These are phyloP conservation scores for Chaetomium cochliodes DNA, from an alignment of 495 filamentous ascomycete genomes.

Conservation along the genomic window DNA sequence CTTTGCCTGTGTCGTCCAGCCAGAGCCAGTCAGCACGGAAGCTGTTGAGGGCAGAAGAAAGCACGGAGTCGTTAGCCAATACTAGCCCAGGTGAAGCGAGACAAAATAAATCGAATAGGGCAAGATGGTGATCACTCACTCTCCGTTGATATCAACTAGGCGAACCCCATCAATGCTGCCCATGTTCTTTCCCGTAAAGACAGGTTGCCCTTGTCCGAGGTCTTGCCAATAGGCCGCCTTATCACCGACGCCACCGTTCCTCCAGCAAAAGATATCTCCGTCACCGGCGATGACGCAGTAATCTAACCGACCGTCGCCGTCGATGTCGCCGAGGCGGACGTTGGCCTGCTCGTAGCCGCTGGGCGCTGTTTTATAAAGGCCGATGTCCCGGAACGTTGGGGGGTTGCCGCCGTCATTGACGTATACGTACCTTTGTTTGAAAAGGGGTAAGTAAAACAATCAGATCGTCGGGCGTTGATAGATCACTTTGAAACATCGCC, in stretches of 20 bases:
- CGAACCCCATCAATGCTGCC: slow-evolving; percentile 26
- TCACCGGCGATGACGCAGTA: slow-evolving; percentile 25
- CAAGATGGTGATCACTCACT: slow-evolving; percentile 13
- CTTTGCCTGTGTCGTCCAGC: slow-evolving; percentile 30
- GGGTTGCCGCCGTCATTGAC: slow-evolving; percentile 26
- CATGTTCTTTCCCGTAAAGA: slow-evolving; percentile 25
- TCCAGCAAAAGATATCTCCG: slow-evolving; percentile 28
- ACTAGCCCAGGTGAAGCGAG: too few relatives aligned
- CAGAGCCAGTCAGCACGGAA: slow-evolving; percentile 36
- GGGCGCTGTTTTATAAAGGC: background rate
- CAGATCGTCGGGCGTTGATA: too few relatives aligned
- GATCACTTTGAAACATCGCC: too few relatives aligned
- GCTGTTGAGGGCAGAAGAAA: background rate
- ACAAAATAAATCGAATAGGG: too few relatives aligned
- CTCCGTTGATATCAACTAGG: slow-evolving; percentile 39
- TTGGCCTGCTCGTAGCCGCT: slow-evolving; percentile 7
- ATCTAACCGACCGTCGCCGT: slow-evolving; percentile 34
- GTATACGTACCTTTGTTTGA: too few relatives aligned
- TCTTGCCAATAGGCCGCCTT: slow-evolving; percentile 32
- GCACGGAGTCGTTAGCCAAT: background rate
- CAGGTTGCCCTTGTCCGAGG: slow-evolving; percentile 12
- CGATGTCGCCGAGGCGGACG: slow-evolving; percentile 31
- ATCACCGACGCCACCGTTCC: slow-evolving; percentile 35
- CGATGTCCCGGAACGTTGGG: slow-evolving; percentile 4
- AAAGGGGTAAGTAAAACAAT: too few relatives aligned